phyloP scores from a whole-genome alignment of 179 eudicot genomes.

The Dionaea muscipula region DNA sequence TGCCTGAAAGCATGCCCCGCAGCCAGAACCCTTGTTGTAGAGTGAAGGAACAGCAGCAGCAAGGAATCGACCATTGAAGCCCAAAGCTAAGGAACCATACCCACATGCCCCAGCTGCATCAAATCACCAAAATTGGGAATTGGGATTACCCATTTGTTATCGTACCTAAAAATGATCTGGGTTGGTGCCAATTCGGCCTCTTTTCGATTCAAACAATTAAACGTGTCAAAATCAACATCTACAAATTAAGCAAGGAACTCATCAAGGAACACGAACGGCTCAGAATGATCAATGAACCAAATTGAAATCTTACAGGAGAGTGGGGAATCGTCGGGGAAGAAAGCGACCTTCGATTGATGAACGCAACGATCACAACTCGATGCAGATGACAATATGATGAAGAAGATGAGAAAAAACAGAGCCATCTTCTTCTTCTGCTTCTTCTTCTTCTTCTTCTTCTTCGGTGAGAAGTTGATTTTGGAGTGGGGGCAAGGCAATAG shows the following conservation, averaged over 20 bases:
- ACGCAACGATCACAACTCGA: conserved; percentile 54
- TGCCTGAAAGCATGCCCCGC: conserved; percentile 84
- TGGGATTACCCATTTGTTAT: conserved; percentile 14
- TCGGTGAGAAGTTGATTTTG: no score
- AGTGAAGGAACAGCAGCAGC: conserved; percentile 58
- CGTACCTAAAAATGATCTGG: conserved; percentile 9
- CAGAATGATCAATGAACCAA: no score
- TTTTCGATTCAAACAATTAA: neutral
- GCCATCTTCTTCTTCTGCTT: conserved; percentile 15
- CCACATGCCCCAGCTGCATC: conserved; percentile 79
- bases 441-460: no score
- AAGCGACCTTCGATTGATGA: conserved; percentile 45
- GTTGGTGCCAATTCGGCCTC: conserved; percentile 1
- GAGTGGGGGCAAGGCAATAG: no score
- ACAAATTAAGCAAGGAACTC: neutral
- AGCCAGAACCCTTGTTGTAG: conserved; percentile 46
- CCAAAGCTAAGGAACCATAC: conserved; percentile 49
- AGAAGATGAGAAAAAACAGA: conserved; percentile 6
- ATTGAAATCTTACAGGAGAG: conserved; percentile 34
- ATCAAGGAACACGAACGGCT: no score
- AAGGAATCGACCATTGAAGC: conserved; percentile 38
- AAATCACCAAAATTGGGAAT: conserved; percentile 8
- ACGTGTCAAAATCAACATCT: neutral
- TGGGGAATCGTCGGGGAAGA: conserved; percentile 20
- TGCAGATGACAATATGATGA: conserved; percentile 9